A percentile compares a stretch with the other conserved stretches of the same genome.
Conservation (phyloP, 1,139 yeast genomes). For the Candida tunisiensis region DNA sequence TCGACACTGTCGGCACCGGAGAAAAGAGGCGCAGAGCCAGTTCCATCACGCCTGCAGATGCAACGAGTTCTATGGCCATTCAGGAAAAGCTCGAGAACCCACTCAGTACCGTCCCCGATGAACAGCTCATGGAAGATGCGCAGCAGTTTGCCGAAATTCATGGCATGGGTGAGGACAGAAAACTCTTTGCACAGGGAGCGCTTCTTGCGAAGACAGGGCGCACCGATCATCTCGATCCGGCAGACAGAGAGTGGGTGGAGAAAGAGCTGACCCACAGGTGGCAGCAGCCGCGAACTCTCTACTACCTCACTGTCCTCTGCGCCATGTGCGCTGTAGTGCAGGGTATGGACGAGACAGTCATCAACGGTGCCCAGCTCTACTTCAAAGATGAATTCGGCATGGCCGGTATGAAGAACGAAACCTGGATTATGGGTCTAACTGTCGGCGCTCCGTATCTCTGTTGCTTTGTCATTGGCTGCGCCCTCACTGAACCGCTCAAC, state of each 20-base stretch:
- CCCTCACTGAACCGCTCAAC: conserved; percentile 58
- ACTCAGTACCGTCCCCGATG: conserved; percentile 42
- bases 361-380: conserved; percentile 67
- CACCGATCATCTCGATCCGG: conserved; percentile 41
- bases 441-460: conserved; percentile 74
- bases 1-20: no score
- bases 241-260: conserved; percentile 39
- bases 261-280: conserved; percentile 43
- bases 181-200: conserved; percentile 57
- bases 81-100: no score
- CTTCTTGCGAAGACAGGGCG: conserved; percentile 55
- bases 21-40: no score
- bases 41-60: no score
- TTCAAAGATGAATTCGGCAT: conserved; percentile 45
- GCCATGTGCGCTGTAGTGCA: conserved; percentile 86
- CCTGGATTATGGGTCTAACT: conserved; percentile 58
- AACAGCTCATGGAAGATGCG: conserved; percentile 58
- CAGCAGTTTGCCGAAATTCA: conserved; percentile 46
- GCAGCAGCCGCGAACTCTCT: conserved; percentile 43
- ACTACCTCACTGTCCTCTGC: conserved; percentile 52
- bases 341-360: conserved; percentile 85
- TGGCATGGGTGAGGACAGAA: conserved; percentile 36
- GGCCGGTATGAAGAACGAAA: conserved; percentile 27
- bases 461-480: conserved; percentile 53
- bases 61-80: no score